Percentiles rank a stretch among this genome's conserved stretches.
Conservation (phyloP, 495 filamentous ascomycete genomes). For the Penicillium paxilli region DNA sequence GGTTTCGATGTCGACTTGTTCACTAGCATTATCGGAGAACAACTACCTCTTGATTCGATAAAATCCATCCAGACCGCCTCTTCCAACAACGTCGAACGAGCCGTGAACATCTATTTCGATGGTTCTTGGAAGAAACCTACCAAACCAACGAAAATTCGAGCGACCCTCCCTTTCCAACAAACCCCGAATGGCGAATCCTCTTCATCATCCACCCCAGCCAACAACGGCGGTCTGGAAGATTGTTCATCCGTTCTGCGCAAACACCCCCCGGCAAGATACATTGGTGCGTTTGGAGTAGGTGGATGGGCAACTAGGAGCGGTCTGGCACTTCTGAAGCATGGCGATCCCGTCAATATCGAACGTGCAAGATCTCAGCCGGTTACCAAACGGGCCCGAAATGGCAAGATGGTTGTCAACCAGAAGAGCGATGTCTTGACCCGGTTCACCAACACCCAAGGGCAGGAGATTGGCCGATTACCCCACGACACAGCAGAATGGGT, state of each 20-base stretch:
- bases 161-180: background rate
- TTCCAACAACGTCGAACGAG: slow-evolving; percentile 61
- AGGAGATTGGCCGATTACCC: slow-evolving; percentile 85
- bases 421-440: slow-evolving; percentile 86
- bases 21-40: slow-evolving; percentile 67
- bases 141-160: slow-evolving; percentile 13
- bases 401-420: slow-evolving; percentile 52
- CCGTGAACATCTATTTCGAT: slow-evolving; percentile 87
- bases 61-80: slow-evolving; percentile 56
- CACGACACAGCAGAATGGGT: slow-evolving; percentile 94
- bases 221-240: slow-evolving; percentile 2
- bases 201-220: background rate
- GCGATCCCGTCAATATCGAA: slow-evolving; percentile 80
- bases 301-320: slow-evolving; percentile 94
- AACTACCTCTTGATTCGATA: slow-evolving; percentile 54
- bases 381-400: slow-evolving; percentile 51
- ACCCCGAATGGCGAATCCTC: background rate
- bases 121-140: slow-evolving; percentile 75
- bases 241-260: slow-evolving; percentile 31
- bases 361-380: slow-evolving; percentile 70
- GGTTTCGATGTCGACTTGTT: slow-evolving; percentile 71
- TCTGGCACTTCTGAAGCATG: slow-evolving; percentile 66
- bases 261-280: slow-evolving; percentile 67
- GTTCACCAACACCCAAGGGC: slow-evolving; percentile 77
- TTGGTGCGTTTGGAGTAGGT: slow-evolving; percentile 88